Evolutionary conservation across 2,329 filamentous ascomycete species (phyloP), one percentile per base, ranked within the genome.

Genomic region (Apiospora marii): DNA sequence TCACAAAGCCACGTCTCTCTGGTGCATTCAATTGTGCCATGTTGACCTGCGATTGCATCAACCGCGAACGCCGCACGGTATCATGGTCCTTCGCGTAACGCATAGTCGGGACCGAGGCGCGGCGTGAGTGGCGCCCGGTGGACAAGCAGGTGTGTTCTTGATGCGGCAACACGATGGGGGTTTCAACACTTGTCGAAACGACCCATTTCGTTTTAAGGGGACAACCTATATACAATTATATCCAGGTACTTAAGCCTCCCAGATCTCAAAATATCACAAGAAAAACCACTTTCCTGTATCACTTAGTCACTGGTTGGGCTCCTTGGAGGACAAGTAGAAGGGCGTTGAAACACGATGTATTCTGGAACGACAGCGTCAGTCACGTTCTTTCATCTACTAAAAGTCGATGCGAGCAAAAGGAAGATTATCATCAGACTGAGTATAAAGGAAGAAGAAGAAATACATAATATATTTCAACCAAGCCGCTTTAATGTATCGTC

Each of bases 401-500:
- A n/a, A 61, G 53, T 22, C 51, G 6, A 58, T 58, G 27, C 3
- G 14, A 34, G 27, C 19, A 49, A 8, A 12, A 5, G 13, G 10
- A 53, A 16, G 27, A 24, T 51, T 14, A 14, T 49, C 44, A 46
- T 19, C 22, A n/a, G 46, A 37, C 16, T 37, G 30, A n/a, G 8
- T 12, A 48, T n/a, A 8, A 37, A 68, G 43, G 24, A 43, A 37
- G 67, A 43, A 37, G 67, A 48, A 34, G 27, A 46, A 2, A 44
- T 48, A 41, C 67, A 68, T 13, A 68, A 30, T 68, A 10, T 48
- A 37, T 68, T 64, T 41, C 30, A 37, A 61, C 53, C 13, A 10
- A 41, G 30, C 30, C 58, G 58, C 58, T 64, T 64, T 24, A n/a
- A 41, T 10, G 58, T 64, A 64, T 64, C 58, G 34, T 64, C 34